A percentile compares a stretch with the other conserved stretches of the same genome.
Conservation (phyloP, 441 rosid species). For the Iberis amara region DNA sequence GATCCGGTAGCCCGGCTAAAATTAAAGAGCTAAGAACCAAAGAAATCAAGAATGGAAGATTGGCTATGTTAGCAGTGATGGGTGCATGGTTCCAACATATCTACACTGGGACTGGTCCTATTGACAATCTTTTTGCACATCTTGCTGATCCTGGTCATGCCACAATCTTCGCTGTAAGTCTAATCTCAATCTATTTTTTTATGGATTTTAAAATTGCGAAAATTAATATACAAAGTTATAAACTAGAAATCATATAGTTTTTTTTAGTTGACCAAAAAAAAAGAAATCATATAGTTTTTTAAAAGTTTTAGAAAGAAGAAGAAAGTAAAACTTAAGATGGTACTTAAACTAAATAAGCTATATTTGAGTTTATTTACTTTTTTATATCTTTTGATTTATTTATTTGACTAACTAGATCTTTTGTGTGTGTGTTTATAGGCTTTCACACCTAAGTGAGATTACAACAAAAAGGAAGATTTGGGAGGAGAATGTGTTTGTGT, state of each 20-base stretch:
- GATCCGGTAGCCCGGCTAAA: slow-evolving; percentile 72
- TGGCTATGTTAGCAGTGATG: slow-evolving; percentile 97
- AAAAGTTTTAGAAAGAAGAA: no score
- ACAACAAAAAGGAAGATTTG: slow-evolving; percentile 1
- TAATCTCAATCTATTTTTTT: no score
- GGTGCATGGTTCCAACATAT: slow-evolving; percentile 99
- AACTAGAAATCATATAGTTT: no score
- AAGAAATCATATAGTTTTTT: no score
- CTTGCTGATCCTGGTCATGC: slow-evolving; percentile 98
- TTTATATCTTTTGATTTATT: neutral
- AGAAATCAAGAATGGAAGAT: slow-evolving; percentile 89
- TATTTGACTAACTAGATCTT: neutral
- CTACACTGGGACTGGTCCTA: slow-evolving; percentile 93
- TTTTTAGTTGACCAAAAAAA: no score
- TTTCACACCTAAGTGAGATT: slow-evolving; percentile 66
- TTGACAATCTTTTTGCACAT: slow-evolving; percentile 91
- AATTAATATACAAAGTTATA: no score
- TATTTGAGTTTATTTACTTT: neutral
- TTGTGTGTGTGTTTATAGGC: slow-evolving; percentile 42
- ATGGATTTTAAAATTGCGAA: no score
- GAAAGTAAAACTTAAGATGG: no score
- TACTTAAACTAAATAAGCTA: no score
- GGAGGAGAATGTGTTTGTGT: slow-evolving; percentile 23
- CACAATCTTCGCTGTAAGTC: slow-evolving; percentile 75
- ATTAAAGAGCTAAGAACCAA: slow-evolving; percentile 81